Percentiles rank a stretch among this genome's conserved stretches.
phyloP scores from a whole-genome alignment of 768 basidiomycete species.

The Phaeotremella skinneri region DNA sequence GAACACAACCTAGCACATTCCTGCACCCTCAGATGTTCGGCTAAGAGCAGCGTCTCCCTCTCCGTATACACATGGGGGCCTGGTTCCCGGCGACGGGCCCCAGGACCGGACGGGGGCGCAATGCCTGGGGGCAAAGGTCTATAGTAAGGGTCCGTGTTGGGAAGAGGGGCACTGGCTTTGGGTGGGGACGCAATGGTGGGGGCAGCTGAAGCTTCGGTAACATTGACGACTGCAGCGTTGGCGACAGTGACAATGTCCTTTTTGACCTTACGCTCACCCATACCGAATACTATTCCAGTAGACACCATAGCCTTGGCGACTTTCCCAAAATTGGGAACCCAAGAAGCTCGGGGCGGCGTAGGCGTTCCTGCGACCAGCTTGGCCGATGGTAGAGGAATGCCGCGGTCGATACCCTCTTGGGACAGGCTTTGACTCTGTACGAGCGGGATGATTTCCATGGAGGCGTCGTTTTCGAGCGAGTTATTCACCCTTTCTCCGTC shows the following conservation, averaged over 20 bases:
- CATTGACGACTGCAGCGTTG: not conserved
- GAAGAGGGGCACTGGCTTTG: too few species aligned
- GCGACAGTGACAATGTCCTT: slow-evolving; percentile 4
- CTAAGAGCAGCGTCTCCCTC: slow-evolving; percentile 11
- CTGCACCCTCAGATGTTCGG: slow-evolving; percentile 23
- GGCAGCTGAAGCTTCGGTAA: not conserved
- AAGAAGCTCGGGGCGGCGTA: slow-evolving; percentile 21
- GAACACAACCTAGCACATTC: slow-evolving; percentile 45
- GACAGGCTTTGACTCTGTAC: not conserved
- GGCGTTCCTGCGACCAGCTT: not conserved
- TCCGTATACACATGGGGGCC: not conserved
- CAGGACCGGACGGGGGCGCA: not conserved
- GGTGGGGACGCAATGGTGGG: not conserved
- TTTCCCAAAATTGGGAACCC: slow-evolving; percentile 39
- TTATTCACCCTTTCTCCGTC: not conserved
- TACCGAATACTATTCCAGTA: slow-evolving; percentile 30
- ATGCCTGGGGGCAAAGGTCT: not conserved
- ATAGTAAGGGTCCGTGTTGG: too few species aligned
- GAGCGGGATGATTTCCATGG: not conserved
- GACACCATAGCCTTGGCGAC: slow-evolving; percentile 40
- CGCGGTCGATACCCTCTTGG: not conserved
- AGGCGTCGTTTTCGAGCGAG: not conserved
- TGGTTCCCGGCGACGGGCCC: slow-evolving; percentile 10
- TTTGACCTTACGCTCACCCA: slow-evolving; percentile 14
- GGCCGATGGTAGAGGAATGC: not conserved